These are phyloP conservation scores for Quercus suber DNA, from an alignment of 306 rosid genomes.

Conservation along the genomic window DNA sequence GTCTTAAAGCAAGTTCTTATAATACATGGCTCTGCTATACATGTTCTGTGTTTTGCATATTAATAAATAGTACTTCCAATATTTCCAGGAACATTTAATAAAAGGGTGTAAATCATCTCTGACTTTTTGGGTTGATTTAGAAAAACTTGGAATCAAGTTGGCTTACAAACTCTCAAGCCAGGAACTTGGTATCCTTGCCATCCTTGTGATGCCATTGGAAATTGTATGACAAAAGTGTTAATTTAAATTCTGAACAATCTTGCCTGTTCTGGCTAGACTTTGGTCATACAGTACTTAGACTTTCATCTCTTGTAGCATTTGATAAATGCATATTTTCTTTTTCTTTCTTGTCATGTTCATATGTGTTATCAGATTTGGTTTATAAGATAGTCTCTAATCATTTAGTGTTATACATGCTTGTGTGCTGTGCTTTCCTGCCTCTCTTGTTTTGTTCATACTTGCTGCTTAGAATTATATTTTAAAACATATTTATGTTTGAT, in stretches of 20 bases:
- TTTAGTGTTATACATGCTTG: background rate
- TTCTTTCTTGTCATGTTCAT: background rate
- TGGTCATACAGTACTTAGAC: background rate
- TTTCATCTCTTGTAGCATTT: background rate
- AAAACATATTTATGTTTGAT: background rate
- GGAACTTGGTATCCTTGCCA: background rate
- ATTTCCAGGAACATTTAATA: background rate
- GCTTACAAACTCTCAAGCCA: background rate
- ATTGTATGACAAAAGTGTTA: background rate
- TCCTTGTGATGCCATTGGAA: background rate
- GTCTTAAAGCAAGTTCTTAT: background rate
- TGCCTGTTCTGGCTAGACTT: background rate
- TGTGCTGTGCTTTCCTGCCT: background rate
- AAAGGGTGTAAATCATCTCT: background rate
- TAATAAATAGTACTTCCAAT: background rate
- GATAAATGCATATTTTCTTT: background rate
- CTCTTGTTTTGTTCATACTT: background rate
- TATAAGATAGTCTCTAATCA: background rate
- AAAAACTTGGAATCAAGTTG: background rate
- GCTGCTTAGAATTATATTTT: background rate
- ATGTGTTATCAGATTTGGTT: background rate
- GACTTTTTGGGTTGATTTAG: background rate
- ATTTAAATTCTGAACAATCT: background rate
- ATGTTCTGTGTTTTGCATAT: background rate
- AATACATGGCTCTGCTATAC: background rate